Evolutionary conservation across 1,284 basidiomycete species (phyloP).

Genomic region (Trichosporon ovoides): DNA sequence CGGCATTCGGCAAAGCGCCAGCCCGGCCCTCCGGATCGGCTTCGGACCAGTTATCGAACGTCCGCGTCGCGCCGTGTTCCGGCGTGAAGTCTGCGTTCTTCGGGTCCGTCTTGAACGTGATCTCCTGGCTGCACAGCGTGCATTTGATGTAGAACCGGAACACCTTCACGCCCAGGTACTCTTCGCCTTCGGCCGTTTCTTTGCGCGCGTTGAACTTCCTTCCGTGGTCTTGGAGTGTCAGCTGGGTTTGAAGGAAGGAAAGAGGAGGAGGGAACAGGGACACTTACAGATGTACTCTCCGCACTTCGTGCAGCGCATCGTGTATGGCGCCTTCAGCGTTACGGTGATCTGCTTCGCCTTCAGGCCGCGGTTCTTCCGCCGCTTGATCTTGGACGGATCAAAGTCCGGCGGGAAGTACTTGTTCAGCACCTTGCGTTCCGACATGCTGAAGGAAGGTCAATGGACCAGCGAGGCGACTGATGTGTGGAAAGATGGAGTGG

Average conservation of each 20-base stretch:
- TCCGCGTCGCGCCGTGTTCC: conserved; percentile 88
- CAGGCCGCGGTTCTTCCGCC: conserved; percentile 63
- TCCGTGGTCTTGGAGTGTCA: conserved; percentile 57
- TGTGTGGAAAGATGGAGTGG: background rate
- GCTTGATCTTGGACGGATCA: conserved; percentile 91
- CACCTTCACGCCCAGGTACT: conserved; percentile 91
- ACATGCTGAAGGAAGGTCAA: conserved; percentile 56
- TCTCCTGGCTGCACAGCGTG: conserved; percentile 90
- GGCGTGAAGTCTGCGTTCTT: conserved; percentile 92
- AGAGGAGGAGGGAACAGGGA: no score
- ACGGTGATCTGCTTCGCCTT: conserved; percentile 95
- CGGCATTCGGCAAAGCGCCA: conserved; percentile 42
- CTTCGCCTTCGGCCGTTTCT: conserved; percentile 93
- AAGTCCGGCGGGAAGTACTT: conserved; percentile 65
- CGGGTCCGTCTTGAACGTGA: conserved; percentile 99
- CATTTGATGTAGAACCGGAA: conserved; percentile 56
- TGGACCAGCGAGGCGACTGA: no score
- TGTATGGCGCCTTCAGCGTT: conserved; percentile 98
- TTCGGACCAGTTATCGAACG: conserved; percentile 64
- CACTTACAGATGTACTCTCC: conserved; percentile 93
- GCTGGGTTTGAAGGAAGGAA: background rate
- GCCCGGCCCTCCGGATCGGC: conserved; percentile 31
- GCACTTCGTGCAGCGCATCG: conserved; percentile 93
- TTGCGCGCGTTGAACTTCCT: conserved; percentile 99
- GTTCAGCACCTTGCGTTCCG: conserved; percentile 82